These are phyloP conservation scores for Colletotrichum sp. DNA, from an alignment of 2,329 filamentous ascomycete species.

Conservation along the genomic window DNA sequence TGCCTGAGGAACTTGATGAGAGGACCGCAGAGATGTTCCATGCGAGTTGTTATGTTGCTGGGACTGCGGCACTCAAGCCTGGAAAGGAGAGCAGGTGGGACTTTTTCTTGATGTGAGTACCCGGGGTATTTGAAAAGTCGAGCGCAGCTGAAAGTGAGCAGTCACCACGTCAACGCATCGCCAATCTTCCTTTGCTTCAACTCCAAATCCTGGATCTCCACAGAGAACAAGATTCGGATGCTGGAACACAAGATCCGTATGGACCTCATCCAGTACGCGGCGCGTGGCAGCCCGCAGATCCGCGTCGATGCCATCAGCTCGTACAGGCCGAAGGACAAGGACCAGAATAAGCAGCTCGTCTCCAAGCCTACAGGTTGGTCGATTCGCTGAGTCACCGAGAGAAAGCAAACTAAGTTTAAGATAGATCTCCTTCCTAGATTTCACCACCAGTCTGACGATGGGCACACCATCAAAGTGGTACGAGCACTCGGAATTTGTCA, in stretches of 20 bases:
- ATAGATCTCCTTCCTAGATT: conserved; percentile 52
- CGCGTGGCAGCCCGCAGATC: conserved; percentile 67
- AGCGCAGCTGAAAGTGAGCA: conserved; percentile 35
- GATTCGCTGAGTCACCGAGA: background rate
- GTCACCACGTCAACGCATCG: conserved; percentile 75
- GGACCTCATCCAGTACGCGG: conserved; percentile 77
- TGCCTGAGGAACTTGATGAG: conserved; percentile 61
- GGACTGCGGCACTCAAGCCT: conserved; percentile 65
- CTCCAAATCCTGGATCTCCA: conserved; percentile 63
- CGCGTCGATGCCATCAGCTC: conserved; percentile 60
- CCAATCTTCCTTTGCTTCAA: conserved; percentile 79
- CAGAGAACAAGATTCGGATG: conserved; percentile 67
- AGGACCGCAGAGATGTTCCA: conserved; percentile 72
- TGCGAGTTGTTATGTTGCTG: conserved; percentile 54
- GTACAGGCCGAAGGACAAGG: conserved; percentile 59
- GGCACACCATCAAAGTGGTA: conserved; percentile 79
- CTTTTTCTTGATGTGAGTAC: conserved; percentile 71
- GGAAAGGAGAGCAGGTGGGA: conserved; percentile 76
- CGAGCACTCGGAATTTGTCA: conserved; percentile 73
- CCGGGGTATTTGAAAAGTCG: background rate
- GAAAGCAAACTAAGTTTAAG: background rate
- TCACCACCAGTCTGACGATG: conserved; percentile 68
- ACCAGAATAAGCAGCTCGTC: conserved; percentile 41
- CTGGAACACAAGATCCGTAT: conserved; percentile 83
- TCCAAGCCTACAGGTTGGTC: conserved; percentile 48